Conservation (phyloP, 257 asterid genomes). For the Parsonsia alboflavescens region DNA sequence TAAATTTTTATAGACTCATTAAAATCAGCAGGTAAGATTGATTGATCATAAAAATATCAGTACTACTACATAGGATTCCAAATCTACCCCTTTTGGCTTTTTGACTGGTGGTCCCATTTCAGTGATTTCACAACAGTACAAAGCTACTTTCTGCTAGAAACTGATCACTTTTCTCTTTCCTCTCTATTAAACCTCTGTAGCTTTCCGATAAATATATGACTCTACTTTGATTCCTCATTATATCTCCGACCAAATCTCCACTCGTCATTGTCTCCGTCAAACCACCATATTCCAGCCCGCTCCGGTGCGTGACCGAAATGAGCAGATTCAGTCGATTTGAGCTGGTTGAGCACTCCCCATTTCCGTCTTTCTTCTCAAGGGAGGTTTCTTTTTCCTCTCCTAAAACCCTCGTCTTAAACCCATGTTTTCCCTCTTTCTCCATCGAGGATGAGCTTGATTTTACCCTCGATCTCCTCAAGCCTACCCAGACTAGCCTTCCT, state of each 20-base stretch:
- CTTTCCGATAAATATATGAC: background rate
- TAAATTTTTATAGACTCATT: too few relatives aligned
- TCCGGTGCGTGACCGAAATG: slow-evolving; percentile 24
- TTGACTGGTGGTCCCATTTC: too few relatives aligned
- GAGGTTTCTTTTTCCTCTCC: slow-evolving; percentile 36
- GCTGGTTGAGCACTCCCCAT: slow-evolving; percentile 43
- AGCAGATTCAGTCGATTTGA: slow-evolving; percentile 58
- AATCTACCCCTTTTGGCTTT: background rate
- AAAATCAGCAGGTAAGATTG: too few relatives aligned
- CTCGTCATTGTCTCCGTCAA: background rate
- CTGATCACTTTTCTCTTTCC: too few relatives aligned
- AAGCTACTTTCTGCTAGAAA: too few relatives aligned
- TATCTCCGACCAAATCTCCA: background rate
- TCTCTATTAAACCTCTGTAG: background rate
- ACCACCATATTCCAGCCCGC: background rate
- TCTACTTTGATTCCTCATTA: background rate
- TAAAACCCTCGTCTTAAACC: slow-evolving; percentile 30
- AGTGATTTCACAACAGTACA: too few relatives aligned
- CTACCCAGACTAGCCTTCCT: slow-evolving; percentile 11
- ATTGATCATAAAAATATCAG: too few relatives aligned
- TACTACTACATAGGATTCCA: background rate
- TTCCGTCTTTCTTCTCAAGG: slow-evolving; percentile 32
- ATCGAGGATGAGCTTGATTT: slow-evolving; percentile 37
- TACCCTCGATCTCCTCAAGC: slow-evolving; percentile 40
- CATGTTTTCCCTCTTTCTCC: slow-evolving; percentile 29